phyloP scores from a whole-genome alignment of 139 green algal genomes.

The Volvox africanus region DNA sequence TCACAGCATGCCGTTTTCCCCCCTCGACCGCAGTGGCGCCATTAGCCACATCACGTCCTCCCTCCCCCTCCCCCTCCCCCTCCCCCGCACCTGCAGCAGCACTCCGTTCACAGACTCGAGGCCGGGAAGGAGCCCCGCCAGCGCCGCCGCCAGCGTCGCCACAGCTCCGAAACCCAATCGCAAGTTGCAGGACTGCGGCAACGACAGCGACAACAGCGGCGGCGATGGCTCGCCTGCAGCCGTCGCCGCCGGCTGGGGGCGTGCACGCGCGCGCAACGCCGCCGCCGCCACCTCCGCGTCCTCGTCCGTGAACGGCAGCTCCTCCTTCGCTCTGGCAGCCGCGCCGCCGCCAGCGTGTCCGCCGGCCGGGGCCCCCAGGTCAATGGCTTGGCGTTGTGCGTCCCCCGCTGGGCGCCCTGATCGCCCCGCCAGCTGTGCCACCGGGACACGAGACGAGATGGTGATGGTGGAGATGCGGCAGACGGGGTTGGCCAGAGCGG shows the following conservation, averaged over 20 bases:
- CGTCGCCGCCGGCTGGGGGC: neutral
- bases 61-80: neutral
- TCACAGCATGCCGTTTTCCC: too few relatives aligned
- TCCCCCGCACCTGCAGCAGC: neutral
- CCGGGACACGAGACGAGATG: constrained; percentile 19
- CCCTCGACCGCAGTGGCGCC: too few relatives aligned
- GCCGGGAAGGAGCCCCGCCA: constrained; percentile 3
- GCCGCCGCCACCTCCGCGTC: constrained; percentile 44
- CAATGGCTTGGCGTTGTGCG: neutral
- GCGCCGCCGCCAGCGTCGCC: constrained; percentile 21
- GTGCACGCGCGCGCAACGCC: constrained; percentile 18
- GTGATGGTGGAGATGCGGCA: constrained; percentile 16
- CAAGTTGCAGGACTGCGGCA: constrained; percentile 13
- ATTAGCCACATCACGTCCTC: neutral
- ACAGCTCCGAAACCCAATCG: constrained; percentile 13
- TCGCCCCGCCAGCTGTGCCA: constrained; percentile 17
- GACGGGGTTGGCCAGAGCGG: neutral
- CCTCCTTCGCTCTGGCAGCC: neutral
- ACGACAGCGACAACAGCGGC: neutral
- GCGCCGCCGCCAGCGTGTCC: neutral
- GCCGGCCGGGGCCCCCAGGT: neutral
- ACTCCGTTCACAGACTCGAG: constrained; percentile 51
- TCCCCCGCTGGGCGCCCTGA: too few relatives aligned
- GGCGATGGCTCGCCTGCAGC: neutral
- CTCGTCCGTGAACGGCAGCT: constrained; percentile 25